Percentiles rank a stretch among this genome's conserved stretches.
phyloP scores from a whole-genome alignment of 306 rosid genomes.

The Senna tora region DNA sequence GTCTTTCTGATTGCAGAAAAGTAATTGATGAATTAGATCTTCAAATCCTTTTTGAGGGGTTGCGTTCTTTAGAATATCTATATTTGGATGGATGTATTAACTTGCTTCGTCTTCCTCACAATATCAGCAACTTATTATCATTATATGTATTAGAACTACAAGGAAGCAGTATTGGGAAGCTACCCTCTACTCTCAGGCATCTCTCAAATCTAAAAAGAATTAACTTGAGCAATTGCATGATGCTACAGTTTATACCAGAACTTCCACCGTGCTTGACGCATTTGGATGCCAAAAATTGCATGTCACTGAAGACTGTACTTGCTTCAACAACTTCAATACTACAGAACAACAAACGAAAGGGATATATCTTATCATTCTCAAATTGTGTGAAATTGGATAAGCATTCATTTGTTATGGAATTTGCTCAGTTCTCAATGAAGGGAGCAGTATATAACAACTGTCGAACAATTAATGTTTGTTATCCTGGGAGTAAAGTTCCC shows the following conservation, averaged over 20 bases:
- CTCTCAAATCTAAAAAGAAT: neutral
- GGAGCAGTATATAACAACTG: neutral
- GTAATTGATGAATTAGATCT: neutral
- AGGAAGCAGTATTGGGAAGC: conserved; percentile 13
- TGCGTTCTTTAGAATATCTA: neutral
- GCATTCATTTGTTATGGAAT: neutral
- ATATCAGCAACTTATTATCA: neutral
- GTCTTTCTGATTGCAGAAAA: neutral
- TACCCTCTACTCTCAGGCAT: conserved; percentile 33
- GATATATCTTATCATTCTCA: neutral
- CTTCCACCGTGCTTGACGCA: conserved; percentile 11
- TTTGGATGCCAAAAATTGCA: neutral
- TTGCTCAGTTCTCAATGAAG: neutral
- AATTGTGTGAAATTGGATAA: conserved; percentile 3
- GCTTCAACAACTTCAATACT: neutral
- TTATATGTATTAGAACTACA: neutral
- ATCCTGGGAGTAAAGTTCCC: conserved; percentile 21
- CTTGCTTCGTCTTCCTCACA: neutral
- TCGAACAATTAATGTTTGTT: neutral
- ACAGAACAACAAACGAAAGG: too few species aligned
- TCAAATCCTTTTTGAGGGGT: neutral
- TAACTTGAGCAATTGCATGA: neutral
- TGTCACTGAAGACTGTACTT: neutral
- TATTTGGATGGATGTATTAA: neutral
- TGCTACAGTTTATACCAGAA: conserved; percentile 25